Evolutionary conservation across 805 yeast species (phyloP).

Genomic region (Myxozyma mucilagina): DNA sequence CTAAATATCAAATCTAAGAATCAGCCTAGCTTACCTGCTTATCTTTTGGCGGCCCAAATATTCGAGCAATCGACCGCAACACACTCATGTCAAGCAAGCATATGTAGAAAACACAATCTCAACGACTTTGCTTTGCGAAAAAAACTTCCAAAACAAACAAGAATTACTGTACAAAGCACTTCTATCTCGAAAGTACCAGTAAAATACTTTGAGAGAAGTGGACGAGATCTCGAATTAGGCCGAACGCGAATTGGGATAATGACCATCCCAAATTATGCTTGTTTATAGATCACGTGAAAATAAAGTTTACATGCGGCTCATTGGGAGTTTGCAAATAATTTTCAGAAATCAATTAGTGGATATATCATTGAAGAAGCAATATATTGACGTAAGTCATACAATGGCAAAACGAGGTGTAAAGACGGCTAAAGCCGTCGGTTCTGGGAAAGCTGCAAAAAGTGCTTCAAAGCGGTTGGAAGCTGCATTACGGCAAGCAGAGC

Average conservation of each 20-base stretch:
- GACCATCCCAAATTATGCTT: too few relatives aligned
- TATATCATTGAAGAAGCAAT: background rate
- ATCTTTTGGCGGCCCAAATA: background rate
- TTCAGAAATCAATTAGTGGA: background rate
- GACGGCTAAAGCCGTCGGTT: background rate
- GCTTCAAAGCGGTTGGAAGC: constrained; percentile 8
- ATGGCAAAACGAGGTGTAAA: background rate
- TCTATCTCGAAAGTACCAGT: too few relatives aligned
- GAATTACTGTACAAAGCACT: too few relatives aligned
- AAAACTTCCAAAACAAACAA: background rate
- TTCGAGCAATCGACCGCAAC: background rate
- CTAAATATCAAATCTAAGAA: too few relatives aligned
- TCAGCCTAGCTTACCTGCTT: background rate
- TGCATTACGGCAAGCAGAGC: constrained; percentile 33
- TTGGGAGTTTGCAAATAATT: constrained; percentile 9
- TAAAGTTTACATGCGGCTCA: constrained; percentile 1
- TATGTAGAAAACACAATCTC: background rate
- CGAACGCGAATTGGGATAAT: too few relatives aligned
- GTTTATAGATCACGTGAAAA: too few relatives aligned
- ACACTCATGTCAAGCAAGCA: background rate
- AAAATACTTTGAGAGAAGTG: too few relatives aligned
- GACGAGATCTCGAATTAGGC: too few relatives aligned
- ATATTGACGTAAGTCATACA: background rate
- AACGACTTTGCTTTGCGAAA: background rate
- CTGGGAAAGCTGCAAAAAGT: background rate